Conservation (phyloP, 495 filamentous ascomycete species). For the Penicillium salamii region DNA sequence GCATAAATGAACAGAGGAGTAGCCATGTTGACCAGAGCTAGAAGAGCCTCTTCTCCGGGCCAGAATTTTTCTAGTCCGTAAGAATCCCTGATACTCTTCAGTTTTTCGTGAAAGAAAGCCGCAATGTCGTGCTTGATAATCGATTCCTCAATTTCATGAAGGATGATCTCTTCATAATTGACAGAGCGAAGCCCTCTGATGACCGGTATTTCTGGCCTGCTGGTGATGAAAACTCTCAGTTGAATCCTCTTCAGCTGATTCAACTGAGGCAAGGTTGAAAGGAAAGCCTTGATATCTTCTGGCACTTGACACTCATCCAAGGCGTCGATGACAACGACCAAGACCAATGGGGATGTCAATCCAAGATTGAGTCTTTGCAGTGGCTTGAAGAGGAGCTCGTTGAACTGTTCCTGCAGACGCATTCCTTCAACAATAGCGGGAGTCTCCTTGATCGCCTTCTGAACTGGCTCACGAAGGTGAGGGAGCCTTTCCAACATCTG, state of each 20-base stretch:
- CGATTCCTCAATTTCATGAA: constrained; percentile 1
- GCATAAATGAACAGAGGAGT: constrained; percentile 36
- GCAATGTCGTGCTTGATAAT: constrained; percentile 28
- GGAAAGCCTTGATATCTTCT: background rate
- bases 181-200: background rate
- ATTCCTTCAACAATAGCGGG: constrained; percentile 26
- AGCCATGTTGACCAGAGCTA: constrained; percentile 13
- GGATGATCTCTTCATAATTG: background rate
- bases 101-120: constrained; percentile 17
- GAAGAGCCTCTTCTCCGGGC: constrained; percentile 31
- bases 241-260: background rate
- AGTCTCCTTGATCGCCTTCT: constrained; percentile 30
- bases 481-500: constrained; percentile 30
- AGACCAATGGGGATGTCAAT: background rate
- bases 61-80: constrained; percentile 28
- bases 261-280: background rate
- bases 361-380: constrained; percentile 10
- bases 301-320: background rate
- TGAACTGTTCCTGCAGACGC: constrained; percentile 40
- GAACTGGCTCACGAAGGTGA: constrained; percentile 14
- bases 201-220: background rate
- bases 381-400: constrained; percentile 44
- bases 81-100: constrained; percentile 13
- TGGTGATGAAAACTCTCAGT: background rate
- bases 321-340: background rate